A percentile compares a stretch with the other conserved stretches of the same genome.
Conservation (phyloP, 1,284 basidiomycete genomes). For the Nidula niveotomentosa region DNA sequence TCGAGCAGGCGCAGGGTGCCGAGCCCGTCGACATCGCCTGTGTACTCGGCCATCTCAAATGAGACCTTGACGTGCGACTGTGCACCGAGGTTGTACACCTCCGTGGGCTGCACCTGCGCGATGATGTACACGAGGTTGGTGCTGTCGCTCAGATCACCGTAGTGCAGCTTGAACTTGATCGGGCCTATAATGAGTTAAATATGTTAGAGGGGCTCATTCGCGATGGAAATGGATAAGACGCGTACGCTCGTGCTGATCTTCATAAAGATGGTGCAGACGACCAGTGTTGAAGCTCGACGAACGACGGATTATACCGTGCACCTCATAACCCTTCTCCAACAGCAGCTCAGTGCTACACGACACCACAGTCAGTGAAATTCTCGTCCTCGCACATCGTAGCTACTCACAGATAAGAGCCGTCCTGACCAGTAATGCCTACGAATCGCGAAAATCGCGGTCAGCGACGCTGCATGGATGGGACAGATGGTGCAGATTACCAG, state of each 20-base stretch:
- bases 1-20: slow-evolving; percentile 91
- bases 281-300: slow-evolving; percentile 95
- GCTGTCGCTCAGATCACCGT: slow-evolving; percentile 89
- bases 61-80: slow-evolving; percentile 97
- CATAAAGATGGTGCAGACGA: slow-evolving; percentile 87
- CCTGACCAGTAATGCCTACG: slow-evolving; percentile 88
- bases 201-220: neutral
- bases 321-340: slow-evolving; percentile 85
- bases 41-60: slow-evolving; percentile 97
- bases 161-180: slow-evolving; percentile 85
- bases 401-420: slow-evolving; percentile 84
- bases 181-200: too few species aligned
- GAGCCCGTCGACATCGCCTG: slow-evolving; percentile 89
- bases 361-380: slow-evolving; percentile 5
- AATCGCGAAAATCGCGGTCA: slow-evolving; percentile 5
- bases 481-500: slow-evolving; percentile 56
- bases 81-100: slow-evolving; percentile 95
- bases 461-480: neutral
- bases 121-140: slow-evolving; percentile 95
- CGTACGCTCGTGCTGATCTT: slow-evolving; percentile 82
- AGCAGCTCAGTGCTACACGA: slow-evolving; percentile 73
- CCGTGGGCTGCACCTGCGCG: slow-evolving; percentile 86
- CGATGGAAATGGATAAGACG: slow-evolving; percentile 4
- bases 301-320: slow-evolving; percentile 91
- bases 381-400: neutral